Conservation (phyloP, 208 protist species). For the Trypanosoma caninum region DNA sequence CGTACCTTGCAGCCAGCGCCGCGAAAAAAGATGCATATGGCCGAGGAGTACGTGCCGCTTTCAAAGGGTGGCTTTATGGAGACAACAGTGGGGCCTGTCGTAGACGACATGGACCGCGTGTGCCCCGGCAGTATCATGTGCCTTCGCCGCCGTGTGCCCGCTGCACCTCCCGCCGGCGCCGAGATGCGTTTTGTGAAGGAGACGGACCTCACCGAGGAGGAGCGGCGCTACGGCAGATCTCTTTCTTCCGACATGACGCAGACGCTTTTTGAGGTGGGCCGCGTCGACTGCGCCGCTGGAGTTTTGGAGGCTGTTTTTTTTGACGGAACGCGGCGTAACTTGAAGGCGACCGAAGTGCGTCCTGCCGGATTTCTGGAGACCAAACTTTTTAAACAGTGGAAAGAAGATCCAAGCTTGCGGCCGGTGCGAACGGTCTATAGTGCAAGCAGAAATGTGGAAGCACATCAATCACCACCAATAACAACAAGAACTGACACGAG, state of each 20-base stretch:
- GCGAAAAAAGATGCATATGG: conserved; percentile 19
- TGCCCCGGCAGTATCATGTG: conserved; percentile 25
- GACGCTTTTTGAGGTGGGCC: conserved; percentile 59
- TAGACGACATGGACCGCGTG: conserved; percentile 2
- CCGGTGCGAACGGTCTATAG: conserved; percentile 34
- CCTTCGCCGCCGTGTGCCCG: conserved; percentile 9
- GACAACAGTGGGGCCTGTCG: conserved; percentile 17
- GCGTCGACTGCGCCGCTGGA: conserved; percentile 40
- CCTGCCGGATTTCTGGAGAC: conserved; percentile 73
- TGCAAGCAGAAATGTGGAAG: not conserved
- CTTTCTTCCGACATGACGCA: conserved; percentile 46
- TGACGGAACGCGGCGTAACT: conserved; percentile 49
- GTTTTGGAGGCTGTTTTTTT: conserved; percentile 68
- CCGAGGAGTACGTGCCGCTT: conserved; percentile 73
- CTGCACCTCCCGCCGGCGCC: not conserved
- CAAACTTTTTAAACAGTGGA: conserved; percentile 60
- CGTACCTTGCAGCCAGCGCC: not conserved
- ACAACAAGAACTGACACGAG: not conserved
- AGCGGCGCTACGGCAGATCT: conserved; percentile 47
- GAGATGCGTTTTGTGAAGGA: conserved; percentile 46
- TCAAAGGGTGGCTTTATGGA: conserved; percentile 77
- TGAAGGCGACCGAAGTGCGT: conserved; percentile 50
- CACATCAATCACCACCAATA: not conserved
- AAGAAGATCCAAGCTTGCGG: conserved; percentile 56
- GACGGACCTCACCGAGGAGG: conserved; percentile 38